Percentiles rank a stretch among this genome's conserved stretches.
Evolutionary conservation across 805 yeast species (phyloP).

Genomic region (Myxozyma udenii): DNA sequence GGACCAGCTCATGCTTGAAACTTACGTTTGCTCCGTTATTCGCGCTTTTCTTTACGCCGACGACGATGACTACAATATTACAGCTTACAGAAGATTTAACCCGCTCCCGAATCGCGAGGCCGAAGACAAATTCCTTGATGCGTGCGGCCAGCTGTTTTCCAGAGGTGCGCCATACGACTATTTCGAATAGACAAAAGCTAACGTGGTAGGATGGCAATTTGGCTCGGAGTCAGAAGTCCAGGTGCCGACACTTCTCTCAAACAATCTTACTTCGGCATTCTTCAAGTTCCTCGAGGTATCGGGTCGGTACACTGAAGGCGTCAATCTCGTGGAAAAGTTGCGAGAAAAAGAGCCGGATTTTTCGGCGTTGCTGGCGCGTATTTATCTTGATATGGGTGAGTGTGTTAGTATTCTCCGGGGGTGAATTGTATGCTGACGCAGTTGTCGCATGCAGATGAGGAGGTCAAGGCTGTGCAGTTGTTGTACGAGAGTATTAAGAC

Average conservation of each 20-base stretch:
- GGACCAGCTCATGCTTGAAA: conserved; percentile 44
- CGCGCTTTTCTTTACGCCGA: conserved; percentile 77
- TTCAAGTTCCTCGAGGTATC: conserved; percentile 62
- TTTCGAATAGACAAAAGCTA: not conserved
- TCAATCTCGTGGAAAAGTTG: conserved; percentile 56
- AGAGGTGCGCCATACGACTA: conserved; percentile 46
- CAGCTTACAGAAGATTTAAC: conserved; percentile 78
- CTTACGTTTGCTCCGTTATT: conserved; percentile 67
- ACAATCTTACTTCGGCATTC: conserved; percentile 74
- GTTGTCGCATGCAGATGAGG: conserved; percentile 43
- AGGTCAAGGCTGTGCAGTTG: conserved; percentile 47
- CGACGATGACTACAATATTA: conserved; percentile 69
- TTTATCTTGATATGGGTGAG: conserved; percentile 27
- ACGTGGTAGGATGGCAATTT: conserved; percentile 41
- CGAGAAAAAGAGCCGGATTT: conserved; percentile 55
- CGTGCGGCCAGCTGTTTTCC: conserved; percentile 63
- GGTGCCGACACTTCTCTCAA: conserved; percentile 58
- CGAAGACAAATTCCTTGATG: conserved; percentile 56
- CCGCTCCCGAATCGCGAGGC: conserved; percentile 57
- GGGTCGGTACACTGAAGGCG: conserved; percentile 58
- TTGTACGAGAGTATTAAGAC: conserved; percentile 43
- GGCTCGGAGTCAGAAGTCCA: conserved; percentile 71
- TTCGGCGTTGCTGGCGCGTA: conserved; percentile 44
- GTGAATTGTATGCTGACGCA: not conserved
- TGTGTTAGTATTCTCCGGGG: not conserved